These are phyloP conservation scores for Ceratonia siliqua DNA, from an alignment of 306 rosid genomes.

Conservation along the genomic window DNA sequence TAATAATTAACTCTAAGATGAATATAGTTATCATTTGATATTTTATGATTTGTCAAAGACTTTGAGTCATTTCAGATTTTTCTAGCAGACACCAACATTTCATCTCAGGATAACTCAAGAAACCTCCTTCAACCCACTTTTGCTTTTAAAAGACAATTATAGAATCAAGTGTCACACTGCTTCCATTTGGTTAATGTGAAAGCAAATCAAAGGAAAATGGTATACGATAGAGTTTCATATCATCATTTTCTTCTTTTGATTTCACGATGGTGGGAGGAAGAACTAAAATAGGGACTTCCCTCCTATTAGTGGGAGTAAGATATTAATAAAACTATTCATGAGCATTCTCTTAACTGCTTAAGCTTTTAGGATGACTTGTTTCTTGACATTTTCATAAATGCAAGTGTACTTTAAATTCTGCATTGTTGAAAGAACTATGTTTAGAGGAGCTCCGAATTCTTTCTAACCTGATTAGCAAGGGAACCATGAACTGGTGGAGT, in stretches of 20 bases:
- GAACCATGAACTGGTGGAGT: slow-evolving; percentile 92
- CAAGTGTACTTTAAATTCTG: not conserved
- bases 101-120: not conserved
- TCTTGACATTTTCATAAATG: not conserved
- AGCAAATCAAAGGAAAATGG: not conserved
- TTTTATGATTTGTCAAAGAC: not conserved
- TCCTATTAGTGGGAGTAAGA: not conserved
- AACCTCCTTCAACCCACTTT: not conserved
- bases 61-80: slow-evolving; percentile 8
- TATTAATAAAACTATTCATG: too few relatives aligned
- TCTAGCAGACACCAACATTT: not conserved
- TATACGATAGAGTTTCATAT: not conserved
- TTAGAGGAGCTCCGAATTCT: slow-evolving; percentile 23
- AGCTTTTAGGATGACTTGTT: too few relatives aligned
- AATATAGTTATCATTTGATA: not conserved
- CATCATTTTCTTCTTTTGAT: not conserved
- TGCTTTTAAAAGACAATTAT: not conserved
- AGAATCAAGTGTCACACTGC: slow-evolving; percentile 19
- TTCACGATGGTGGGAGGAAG: not conserved
- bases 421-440: slow-evolving; percentile 12
- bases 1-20: not conserved
- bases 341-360: too few relatives aligned
- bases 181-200: not conserved
- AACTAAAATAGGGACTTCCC: not conserved
- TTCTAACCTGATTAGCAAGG: slow-evolving; percentile 83